Conservation (phyloP, 306 rosid species). For the Ochetophila trinervis region DNA sequence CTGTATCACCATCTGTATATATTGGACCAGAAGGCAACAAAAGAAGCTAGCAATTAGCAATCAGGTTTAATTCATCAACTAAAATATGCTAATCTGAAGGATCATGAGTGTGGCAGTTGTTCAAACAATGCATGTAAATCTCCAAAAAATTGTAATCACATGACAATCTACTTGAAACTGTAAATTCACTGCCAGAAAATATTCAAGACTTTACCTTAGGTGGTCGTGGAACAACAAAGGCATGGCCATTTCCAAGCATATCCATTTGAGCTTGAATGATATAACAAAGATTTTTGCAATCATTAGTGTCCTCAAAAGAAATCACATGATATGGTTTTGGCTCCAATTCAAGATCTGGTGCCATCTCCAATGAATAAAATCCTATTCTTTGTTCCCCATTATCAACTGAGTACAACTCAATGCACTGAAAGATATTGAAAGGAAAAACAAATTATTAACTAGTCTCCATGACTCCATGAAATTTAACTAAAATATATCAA, state of each 20-base stretch:
- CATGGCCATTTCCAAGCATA: slow-evolving; percentile 72
- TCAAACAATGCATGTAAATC: not conserved
- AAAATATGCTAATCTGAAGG: too few species aligned
- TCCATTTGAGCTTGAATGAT: slow-evolving; percentile 91
- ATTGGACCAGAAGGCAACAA: not conserved
- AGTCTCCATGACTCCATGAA: not conserved
- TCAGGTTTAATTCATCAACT: too few species aligned
- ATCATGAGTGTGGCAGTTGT: too few species aligned
- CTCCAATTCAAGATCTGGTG: slow-evolving; percentile 83
- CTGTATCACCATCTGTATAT: not conserved
- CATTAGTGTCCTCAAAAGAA: slow-evolving; percentile 78
- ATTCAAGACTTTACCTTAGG: slow-evolving; percentile 59
- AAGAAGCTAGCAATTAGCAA: too few species aligned
- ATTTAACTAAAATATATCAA: not conserved
- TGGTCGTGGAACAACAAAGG: slow-evolving; percentile 80
- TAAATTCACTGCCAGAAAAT: slow-evolving; percentile 2
- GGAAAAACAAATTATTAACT: slow-evolving; percentile 21
- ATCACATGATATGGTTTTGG: slow-evolving; percentile 89
- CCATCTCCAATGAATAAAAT: slow-evolving; percentile 95
- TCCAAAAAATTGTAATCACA: slow-evolving; percentile 12
- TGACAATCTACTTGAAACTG: slow-evolving; percentile 15
- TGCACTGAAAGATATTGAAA: slow-evolving; percentile 55
- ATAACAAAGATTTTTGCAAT: slow-evolving; percentile 84
- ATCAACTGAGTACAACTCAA: slow-evolving; percentile 72
- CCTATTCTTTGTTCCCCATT: slow-evolving; percentile 74